These are phyloP conservation scores for Leptosphaerulina australis DNA, from an alignment of 2,329 filamentous ascomycete genomes.

Conservation along the genomic window DNA sequence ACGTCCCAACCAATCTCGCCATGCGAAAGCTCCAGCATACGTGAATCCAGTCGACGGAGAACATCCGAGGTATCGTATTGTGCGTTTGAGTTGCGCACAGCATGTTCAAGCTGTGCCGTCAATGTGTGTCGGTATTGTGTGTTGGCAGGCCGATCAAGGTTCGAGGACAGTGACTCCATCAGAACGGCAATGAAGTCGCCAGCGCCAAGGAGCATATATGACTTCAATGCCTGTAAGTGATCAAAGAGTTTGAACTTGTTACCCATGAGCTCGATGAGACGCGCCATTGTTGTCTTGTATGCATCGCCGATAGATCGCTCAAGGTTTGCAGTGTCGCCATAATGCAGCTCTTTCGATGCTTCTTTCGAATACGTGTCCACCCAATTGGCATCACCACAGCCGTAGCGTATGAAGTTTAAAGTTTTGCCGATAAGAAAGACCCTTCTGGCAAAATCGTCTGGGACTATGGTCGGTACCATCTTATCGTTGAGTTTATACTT, in stretches of 20 bases:
- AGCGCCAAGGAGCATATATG: constrained; percentile 91
- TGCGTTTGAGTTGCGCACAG: constrained; percentile 94
- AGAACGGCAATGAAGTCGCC: constrained; percentile 96
- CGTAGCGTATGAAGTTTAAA: constrained; percentile 96
- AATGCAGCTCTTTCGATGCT: constrained; percentile 87
- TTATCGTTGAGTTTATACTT: constrained; percentile 86
- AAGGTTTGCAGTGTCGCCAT: constrained; percentile 89
- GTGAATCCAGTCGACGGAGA: constrained; percentile 87
- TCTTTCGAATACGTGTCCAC: constrained; percentile 94
- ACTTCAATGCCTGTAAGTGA: constrained; percentile 88
- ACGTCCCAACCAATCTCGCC: constrained; percentile 99
- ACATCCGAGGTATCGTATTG: constrained; percentile 95
- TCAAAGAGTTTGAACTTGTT: constrained; percentile 94
- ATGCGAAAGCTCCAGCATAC: constrained; percentile 95
- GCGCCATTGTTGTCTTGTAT: constrained; percentile 97
- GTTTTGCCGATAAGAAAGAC: constrained; percentile 98
- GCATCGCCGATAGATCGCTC: constrained; percentile 95
- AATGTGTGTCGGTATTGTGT: constrained; percentile 95
- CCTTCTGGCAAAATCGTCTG: constrained; percentile 90
- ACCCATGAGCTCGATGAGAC: constrained; percentile 90
- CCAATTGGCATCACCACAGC: constrained; percentile 92
- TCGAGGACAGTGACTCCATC: constrained; percentile 94
- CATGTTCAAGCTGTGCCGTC: constrained; percentile 96
- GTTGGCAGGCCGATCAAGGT: constrained; percentile 93
- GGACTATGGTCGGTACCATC: constrained; percentile 94